Conservation (phyloP, 495 filamentous ascomycete genomes). For the Aspergillus mulundensis region DNA sequence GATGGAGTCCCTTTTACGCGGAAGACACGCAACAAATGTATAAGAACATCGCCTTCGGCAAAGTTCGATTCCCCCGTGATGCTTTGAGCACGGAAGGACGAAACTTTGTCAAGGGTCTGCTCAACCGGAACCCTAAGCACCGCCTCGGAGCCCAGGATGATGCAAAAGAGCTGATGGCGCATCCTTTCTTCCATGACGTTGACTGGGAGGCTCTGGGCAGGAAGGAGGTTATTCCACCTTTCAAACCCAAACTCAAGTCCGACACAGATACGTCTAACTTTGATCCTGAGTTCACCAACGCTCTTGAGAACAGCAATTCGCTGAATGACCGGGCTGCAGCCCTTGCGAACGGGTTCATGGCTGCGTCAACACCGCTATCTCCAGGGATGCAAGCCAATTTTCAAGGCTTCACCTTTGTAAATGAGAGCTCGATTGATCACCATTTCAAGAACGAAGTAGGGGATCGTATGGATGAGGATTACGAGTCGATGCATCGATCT, state of each 20-base stretch:
- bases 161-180: constrained; percentile 89
- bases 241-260: constrained; percentile 94
- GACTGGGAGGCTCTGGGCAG: constrained; percentile 83
- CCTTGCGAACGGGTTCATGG: constrained; percentile 67
- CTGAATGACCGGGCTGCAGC: constrained; percentile 85
- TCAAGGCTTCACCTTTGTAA: constrained; percentile 96
- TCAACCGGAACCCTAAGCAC: constrained; percentile 96
- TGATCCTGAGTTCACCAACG: constrained; percentile 97
- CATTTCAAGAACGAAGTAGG: constrained; percentile 64
- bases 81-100: constrained; percentile 89
- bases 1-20: constrained; percentile 98
- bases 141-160: constrained; percentile 86
- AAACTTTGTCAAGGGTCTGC: constrained; percentile 95
- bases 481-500: constrained; percentile 40
- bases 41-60: constrained; percentile 99
- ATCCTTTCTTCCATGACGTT: constrained; percentile 91
- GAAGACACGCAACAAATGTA: constrained; percentile 99
- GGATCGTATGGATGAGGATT: constrained; percentile 72
- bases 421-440: constrained; percentile 92
- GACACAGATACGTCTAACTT: constrained; percentile 97
- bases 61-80: constrained; percentile 93
- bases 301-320: constrained; percentile 62
- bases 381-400: constrained; percentile 97
- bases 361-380: constrained; percentile 83
- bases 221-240: constrained; percentile 93